Base-by-base conservation (phyloP, 1,139 yeast species). In the Zygosaccharomyces sapae region DNA sequence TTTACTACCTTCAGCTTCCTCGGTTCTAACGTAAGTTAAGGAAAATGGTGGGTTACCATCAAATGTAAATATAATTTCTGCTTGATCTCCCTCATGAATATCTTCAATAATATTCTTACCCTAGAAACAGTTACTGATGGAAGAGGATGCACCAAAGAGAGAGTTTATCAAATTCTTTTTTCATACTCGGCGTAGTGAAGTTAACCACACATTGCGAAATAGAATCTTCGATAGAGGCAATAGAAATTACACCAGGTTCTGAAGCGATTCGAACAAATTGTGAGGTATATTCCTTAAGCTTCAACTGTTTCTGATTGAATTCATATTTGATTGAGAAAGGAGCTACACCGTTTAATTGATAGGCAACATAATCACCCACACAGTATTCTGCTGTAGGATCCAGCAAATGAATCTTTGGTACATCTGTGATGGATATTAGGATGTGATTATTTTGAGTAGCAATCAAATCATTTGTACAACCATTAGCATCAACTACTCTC, bases 81-180 rank as follows among this genome's bases (percentile, higher is more conserved):
- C 83, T 60, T 81, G 83, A 51, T 85, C 94, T 41, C 97, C 98
- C 62, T 88, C 96, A 58, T 89, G 96, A 40, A 92, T 85, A 63
- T 88, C 94, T 56, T 78, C 83, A 47, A 83, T 78, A n/a, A 83
- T 70, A 22, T 79, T 73, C 47, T 81, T 83, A 35, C 95, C 95
- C 84, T 86, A 40, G 84, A 80, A 12, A 90, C 81, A 53, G 83
- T 89, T n/a, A 90, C 97, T 0, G 95, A 83, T 8, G 99, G 99
- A 34, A 90, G 75, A 29, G 85, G 88, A 59, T 87, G 90, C 12
- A 92, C 77, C 5, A 67, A 63, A 86, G 73, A 6, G 72, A 67
- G 51, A 85, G 68, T 10, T 71, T 76, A 4, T 73, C 70, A 30
- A 56, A 58, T 42, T 70, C 72, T 1, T 63, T 66, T 20, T 55